These are phyloP conservation scores for Candida odintsovae DNA, from an alignment of 805 yeast genomes.

Conservation along the genomic window DNA sequence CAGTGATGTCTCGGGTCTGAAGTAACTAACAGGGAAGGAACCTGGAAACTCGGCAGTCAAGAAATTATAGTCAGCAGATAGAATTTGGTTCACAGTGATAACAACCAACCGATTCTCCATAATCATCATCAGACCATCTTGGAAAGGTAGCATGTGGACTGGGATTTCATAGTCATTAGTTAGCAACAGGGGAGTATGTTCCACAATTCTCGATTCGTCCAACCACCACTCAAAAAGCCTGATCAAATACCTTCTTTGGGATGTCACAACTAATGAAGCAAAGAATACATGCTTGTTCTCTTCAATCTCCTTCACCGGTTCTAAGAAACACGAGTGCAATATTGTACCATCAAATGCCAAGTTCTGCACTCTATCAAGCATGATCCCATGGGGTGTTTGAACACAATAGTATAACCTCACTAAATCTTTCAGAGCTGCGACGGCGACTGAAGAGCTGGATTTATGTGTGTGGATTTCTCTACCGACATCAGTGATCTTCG, in stretches of 20 bases:
- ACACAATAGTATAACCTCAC: conserved; percentile 35
- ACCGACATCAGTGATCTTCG: conserved; percentile 20
- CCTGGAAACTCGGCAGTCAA: conserved; percentile 14
- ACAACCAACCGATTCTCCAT: conserved; percentile 28
- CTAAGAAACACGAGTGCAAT: conserved; percentile 37
- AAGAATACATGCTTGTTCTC: conserved; percentile 28
- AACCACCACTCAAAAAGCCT: conserved; percentile 37
- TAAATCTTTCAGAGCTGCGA: conserved; percentile 30
- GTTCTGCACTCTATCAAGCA: conserved; percentile 33
- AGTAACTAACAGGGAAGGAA: conserved; percentile 37
- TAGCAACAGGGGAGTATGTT: conserved; percentile 35
- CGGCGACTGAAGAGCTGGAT: conserved; percentile 34
- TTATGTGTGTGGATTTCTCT: conserved; percentile 29
- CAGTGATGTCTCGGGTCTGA: conserved; percentile 24
- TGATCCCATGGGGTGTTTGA: conserved; percentile 32
- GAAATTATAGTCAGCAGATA: conserved; percentile 41
- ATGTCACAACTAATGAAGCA: conserved; percentile 32
- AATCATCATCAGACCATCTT: conserved; percentile 35
- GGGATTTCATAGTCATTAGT: conserved; percentile 37
- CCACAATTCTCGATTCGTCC: conserved; percentile 28
- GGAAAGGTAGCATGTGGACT: conserved; percentile 35
- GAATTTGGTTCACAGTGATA: conserved; percentile 37
- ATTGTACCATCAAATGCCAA: conserved; percentile 36
- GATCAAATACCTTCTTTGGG: conserved; percentile 30
- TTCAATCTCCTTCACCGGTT: conserved; percentile 24